Conservation (phyloP, 768 basidiomycete genomes). For the Phylloporus sp. region DNA sequence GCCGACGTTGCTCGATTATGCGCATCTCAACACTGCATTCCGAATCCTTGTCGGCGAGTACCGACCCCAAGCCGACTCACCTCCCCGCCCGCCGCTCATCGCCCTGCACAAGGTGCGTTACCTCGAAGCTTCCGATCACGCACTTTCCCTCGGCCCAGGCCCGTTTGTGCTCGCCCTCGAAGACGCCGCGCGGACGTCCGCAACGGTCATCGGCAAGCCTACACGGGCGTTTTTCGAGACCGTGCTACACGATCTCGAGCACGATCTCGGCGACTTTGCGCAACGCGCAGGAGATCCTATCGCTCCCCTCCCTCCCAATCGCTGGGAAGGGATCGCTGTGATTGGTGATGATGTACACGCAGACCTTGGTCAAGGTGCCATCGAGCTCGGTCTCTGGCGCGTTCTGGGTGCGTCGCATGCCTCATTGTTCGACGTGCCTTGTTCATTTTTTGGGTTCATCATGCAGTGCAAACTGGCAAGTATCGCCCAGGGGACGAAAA, state of each 20-base stretch:
- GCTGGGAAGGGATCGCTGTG: constrained; percentile 36
- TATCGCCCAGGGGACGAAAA: constrained; percentile 59
- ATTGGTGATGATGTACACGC: constrained; percentile 66
- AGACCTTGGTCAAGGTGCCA: constrained; percentile 61
- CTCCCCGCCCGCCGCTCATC: constrained; percentile 38
- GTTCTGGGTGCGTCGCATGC: constrained; percentile 49
- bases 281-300: not conserved
- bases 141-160: constrained; percentile 63
- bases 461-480: constrained; percentile 62
- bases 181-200: constrained; percentile 43
- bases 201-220: constrained; percentile 64
- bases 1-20: constrained; percentile 48
- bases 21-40: constrained; percentile 60
- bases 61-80: not conserved
- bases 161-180: constrained; percentile 68
- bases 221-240: constrained; percentile 54
- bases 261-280: constrained; percentile 7
- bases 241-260: constrained; percentile 44
- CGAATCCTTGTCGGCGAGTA: constrained; percentile 52
- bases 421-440: not conserved
- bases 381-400: constrained; percentile 57
- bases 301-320: not conserved
- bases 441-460: not conserved
- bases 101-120: constrained; percentile 59
- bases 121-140: constrained; percentile 42